Evolutionary conservation across 331 rosid species (phyloP), one percentile per base, ranked within the genome.

Genomic region (Erythrophleum ivorense): DNA sequence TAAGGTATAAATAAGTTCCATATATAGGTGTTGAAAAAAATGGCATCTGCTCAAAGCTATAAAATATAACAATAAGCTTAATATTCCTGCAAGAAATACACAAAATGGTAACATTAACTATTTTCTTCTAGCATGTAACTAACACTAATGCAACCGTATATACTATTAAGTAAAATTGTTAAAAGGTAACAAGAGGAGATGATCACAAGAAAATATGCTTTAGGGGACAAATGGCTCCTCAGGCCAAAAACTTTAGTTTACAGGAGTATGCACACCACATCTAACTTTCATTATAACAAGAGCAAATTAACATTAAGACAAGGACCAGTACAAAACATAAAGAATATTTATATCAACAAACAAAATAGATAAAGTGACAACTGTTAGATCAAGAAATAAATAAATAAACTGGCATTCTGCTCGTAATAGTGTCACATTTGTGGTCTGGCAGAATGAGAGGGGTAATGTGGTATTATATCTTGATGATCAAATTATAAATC

Each of bases 201-300:
- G 53, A 58, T 73, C 13, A 75, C 16, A 71, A 80, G 75, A 16
- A 77, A 60, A 62, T 40, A 58, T 69, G 85, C 73, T 77, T 19
- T 43, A 38, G 76, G 80, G 68, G 52, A 49, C 50, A 54, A 45
- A 77, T 77, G 74, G 62, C 40, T 69, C 16, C 16, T 49, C 38
- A 84, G 62, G 43, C 79, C 43, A 18, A 70, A 63, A n/a, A 54
- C 4, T 75, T 76, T 48, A 70, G 72, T 76, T 19, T 78, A 59
- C 58, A 29, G 54, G 54, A 63, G 72, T 62, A 72, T 40, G 66
- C 12, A 67, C 46, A 24, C 75, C 67, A 33, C 71, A 62, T 68
- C 66, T 24, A 78, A 73, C 45, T 60, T 43, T 57, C 54, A 24
- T 50, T 82, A 58, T 69, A 74, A 41, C 49, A 59, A 64, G 57